A percentile compares a stretch with the other conserved stretches of the same genome.
These are phyloP conservation scores for Vitellaria paradoxa DNA, from an alignment of 179 eudicot genomes.

Conservation along the genomic window DNA sequence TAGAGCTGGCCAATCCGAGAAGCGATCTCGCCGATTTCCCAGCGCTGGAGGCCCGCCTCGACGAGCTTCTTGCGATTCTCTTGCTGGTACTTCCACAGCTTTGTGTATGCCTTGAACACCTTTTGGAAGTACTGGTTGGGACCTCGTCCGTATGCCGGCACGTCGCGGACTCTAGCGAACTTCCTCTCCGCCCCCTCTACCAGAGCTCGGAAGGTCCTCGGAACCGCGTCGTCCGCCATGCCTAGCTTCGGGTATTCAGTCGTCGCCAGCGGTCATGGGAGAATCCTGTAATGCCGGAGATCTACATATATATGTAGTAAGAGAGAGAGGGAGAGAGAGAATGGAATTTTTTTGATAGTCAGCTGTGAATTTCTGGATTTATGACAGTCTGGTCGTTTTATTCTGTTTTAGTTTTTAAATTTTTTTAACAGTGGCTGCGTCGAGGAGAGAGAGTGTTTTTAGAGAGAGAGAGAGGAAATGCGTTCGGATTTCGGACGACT, in stretches of 20 bases:
- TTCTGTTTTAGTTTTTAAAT: background rate
- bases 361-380: constrained; percentile 1
- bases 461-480: background rate
- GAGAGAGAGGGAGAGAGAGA: constrained; percentile 4
- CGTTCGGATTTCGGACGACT: no score
- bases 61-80: constrained; percentile 57
- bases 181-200: constrained; percentile 73
- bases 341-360: background rate
- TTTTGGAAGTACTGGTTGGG: constrained; percentile 49
- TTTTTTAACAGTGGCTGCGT: background rate
- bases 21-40: constrained; percentile 96
- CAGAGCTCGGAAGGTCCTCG: constrained; percentile 46
- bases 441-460: background rate
- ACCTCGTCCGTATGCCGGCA: constrained; percentile 49
- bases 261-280: constrained; percentile 11
- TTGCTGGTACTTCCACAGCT: constrained; percentile 83
- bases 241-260: background rate
- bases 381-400: background rate
- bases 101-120: constrained; percentile 80
- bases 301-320: background rate
- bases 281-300: background rate
- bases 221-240: constrained; percentile 34
- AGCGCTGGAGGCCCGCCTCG: constrained; percentile 62
- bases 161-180: constrained; percentile 75
- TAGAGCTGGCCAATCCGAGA: constrained; percentile 90